Evolutionary conservation across 208 protist genomes (phyloP).

Genomic region (Tritrichomonas foetus): DNA sequence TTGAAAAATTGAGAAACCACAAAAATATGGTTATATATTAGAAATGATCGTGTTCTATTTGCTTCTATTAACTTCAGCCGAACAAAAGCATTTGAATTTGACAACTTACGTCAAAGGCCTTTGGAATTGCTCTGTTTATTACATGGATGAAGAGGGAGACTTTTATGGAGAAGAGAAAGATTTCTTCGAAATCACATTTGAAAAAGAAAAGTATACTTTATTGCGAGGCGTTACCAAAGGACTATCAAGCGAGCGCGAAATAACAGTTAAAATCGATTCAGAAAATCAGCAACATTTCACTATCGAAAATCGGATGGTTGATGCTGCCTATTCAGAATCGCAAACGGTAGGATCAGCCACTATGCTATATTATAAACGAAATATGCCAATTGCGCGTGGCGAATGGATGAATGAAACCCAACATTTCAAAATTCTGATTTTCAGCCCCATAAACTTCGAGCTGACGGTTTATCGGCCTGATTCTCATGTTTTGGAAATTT

Average conservation of each 20-base stretch:
- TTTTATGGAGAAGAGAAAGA: neutral
- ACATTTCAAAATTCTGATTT: neutral
- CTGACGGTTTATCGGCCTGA: neutral
- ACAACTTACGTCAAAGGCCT: neutral
- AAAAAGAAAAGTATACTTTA: neutral
- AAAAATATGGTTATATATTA: no score
- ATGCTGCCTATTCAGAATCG: no score
- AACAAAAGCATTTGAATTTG: neutral
- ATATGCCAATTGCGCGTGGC: neutral
- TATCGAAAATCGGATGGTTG: neutral
- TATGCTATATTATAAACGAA: slow-evolving; percentile 9
- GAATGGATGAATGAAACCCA: neutral
- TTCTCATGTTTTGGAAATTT: neutral
- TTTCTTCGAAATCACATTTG: neutral
- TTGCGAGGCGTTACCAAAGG: neutral
- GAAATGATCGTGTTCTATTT: no score
- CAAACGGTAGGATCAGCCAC: neutral
- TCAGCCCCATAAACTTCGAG: neutral
- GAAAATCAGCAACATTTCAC: neutral
- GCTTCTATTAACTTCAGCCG: no score
- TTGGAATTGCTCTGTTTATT: neutral
- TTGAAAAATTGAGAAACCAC: no score
- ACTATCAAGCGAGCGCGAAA: neutral
- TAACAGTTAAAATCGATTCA: neutral
- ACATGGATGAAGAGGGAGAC: neutral